A percentile compares a stretch with the other conserved stretches of the same genome.
Conservation (phyloP, 2,329 filamentous ascomycete species). For the Arthroderma sp. region DNA sequence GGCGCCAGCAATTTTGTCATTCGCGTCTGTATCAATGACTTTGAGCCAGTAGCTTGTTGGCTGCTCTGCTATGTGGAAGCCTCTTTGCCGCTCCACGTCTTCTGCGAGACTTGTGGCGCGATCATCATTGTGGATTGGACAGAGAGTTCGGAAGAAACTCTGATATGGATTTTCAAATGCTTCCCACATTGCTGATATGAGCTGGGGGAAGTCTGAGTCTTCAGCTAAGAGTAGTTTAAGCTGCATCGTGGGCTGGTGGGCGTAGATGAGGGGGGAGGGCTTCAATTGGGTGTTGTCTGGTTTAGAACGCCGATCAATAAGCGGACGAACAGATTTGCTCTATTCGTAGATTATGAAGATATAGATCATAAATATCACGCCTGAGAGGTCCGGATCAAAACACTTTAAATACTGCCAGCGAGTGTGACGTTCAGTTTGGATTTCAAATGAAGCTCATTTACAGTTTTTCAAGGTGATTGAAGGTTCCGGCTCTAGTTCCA, state of each 20-base stretch:
- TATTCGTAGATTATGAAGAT: too few relatives aligned
- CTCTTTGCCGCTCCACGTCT: constrained; percentile 11
- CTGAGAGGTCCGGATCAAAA: too few relatives aligned
- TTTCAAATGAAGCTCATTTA: too few relatives aligned
- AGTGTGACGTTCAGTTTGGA: too few relatives aligned
- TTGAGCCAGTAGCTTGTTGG: constrained; percentile 20
- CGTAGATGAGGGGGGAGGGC: too few relatives aligned
- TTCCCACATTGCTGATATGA: constrained; percentile 7
- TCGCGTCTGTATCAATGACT: constrained; percentile 18
- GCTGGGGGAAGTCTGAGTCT: constrained; percentile 8
- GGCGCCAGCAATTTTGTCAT: constrained; percentile 17
- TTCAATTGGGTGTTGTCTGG: too few relatives aligned
- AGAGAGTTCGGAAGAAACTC: constrained; percentile 16
- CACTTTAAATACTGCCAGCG: too few relatives aligned
- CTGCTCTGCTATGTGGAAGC: constrained; percentile 15
- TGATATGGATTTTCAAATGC: constrained; percentile 15
- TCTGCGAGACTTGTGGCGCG: constrained; percentile 8
- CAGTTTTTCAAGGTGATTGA: too few relatives aligned
- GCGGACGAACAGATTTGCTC: too few relatives aligned
- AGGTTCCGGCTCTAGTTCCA: too few relatives aligned
- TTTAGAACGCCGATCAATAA: too few relatives aligned
- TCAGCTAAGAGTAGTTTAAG: constrained; percentile 1
- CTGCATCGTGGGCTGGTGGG: background rate
- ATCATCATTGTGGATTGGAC: constrained; percentile 15
- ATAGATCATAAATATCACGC: too few relatives aligned